These are phyloP conservation scores for Russula earlei DNA, from an alignment of 768 basidiomycete species.

Conservation along the genomic window DNA sequence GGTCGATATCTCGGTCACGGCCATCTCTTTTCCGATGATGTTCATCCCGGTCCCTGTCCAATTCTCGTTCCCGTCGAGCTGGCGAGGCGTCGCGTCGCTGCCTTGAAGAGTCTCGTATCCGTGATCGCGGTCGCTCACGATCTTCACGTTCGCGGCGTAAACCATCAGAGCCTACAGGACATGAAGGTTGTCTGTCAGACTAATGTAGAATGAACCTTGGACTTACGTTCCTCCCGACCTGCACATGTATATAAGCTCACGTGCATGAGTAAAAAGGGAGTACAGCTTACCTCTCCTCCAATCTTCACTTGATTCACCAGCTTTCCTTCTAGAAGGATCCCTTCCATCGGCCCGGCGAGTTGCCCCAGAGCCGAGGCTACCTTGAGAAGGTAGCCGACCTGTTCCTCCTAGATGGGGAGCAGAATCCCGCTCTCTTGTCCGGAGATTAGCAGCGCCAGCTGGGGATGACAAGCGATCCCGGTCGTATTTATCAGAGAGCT, in stretches of 20 bases:
- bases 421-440: constrained; percentile 59
- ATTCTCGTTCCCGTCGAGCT: constrained; percentile 30
- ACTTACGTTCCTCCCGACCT: constrained; percentile 55
- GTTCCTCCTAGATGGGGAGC: constrained; percentile 49
- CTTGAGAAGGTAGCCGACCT: constrained; percentile 31
- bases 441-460: constrained; percentile 32
- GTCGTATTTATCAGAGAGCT: constrained; percentile 86
- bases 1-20: constrained; percentile 35
- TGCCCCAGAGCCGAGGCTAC: constrained; percentile 26
- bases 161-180: constrained; percentile 39
- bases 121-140: constrained; percentile 56
- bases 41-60: constrained; percentile 29
- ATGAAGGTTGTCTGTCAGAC: background rate
- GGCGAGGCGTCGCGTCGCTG: constrained; percentile 49
- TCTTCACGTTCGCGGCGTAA: constrained; percentile 53
- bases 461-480: constrained; percentile 63
- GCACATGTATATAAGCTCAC: constrained; percentile 20
- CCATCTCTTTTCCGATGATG: constrained; percentile 36
- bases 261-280: constrained; percentile 3
- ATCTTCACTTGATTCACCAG: constrained; percentile 68
- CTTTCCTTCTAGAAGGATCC: constrained; percentile 56
- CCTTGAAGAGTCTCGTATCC: constrained; percentile 53
- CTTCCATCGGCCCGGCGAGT: constrained; percentile 49
- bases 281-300: constrained; percentile 67
- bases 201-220: background rate